Base-by-base conservation (phyloP, 176 grass and related monocot genomes). In the Carex myosuroides region DNA sequence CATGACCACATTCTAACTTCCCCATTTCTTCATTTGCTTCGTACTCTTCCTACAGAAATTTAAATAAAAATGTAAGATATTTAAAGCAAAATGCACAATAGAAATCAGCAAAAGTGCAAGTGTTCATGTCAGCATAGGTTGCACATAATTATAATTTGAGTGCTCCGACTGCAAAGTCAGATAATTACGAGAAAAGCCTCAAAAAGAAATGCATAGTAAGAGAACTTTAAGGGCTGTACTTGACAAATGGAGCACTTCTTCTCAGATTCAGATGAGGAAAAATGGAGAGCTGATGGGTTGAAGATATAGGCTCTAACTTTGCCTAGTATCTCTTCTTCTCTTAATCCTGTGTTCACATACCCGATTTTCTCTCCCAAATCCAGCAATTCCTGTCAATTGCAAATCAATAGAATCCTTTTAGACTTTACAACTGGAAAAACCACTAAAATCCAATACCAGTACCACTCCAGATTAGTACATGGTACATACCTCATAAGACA, bases 321-420 rank as follows among this genome's bases (percentile, higher is more conserved):
- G 53, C 56, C 67, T 3, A 60, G 18, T 52, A 98, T 95, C 58
- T 98, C 93, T 9, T 95, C 88, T 70, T 98, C 91, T 5, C 87
- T 85, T 80, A 99, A 80, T 21, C 96, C 96, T 41, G 96, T 98
- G 90, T 89, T 98, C 18, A 98, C 96, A 32, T 98, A 90, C 3
- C 96, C 96, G 8, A 98, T 98, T 67, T 66, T 87, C 18, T 98
- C 96, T 81, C 87, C 92, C 3, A 98, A 86, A 0, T 87, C 93
- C 3, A 98, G 92, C 35, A 98, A 70, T 79, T 98, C 93, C 93
- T 98, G 80, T 33, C 56, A 88, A 62, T 79, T 22, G 14, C 66
- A 48, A 81, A 54, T 67, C 12, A 18, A 24, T 73, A 78, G 12
- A 21, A 21, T 5, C 42, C 54, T 20, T 66, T 70, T 54, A 58